Conservation (phyloP, 2,329 filamentous ascomycete species). For the Ascochyta clinopodiicola region DNA sequence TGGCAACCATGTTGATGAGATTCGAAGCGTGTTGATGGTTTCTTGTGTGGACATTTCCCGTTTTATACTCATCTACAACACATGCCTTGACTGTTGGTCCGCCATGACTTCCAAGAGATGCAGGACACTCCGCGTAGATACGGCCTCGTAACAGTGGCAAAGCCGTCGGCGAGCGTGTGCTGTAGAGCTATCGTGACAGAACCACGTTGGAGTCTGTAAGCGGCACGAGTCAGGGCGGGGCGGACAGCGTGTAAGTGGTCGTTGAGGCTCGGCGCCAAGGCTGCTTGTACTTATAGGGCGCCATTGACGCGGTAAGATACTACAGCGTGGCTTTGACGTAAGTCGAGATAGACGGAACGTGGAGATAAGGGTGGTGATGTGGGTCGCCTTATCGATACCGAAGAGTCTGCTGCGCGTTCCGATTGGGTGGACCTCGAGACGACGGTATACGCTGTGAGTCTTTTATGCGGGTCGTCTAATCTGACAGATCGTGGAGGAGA, state of each 20-base stretch:
- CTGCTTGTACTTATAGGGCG: slow-evolving; percentile 14
- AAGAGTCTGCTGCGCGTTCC: background rate
- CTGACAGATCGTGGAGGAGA: background rate
- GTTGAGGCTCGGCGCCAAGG: slow-evolving; percentile 33
- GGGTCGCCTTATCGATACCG: slow-evolving; percentile 9
- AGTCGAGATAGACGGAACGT: slow-evolving; percentile 22
- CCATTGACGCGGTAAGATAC: slow-evolving; percentile 19
- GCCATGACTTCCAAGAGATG: slow-evolving; percentile 30
- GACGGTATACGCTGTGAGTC: background rate
- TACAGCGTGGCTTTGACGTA: slow-evolving; percentile 27
- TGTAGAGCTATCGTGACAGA: slow-evolving; percentile 19
- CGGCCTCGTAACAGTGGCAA: slow-evolving; percentile 18
- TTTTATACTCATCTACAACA: background rate
- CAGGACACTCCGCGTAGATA: background rate
- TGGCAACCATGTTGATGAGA: slow-evolving; percentile 25
- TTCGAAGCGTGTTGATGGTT: no score
- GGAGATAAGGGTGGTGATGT: slow-evolving; percentile 3
- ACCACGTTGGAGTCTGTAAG: slow-evolving; percentile 4
- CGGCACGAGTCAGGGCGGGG: slow-evolving; percentile 18
- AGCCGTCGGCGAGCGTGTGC: slow-evolving; percentile 12
- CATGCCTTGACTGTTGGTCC: background rate
- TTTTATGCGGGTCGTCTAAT: slow-evolving; percentile 3
- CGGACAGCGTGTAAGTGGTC: slow-evolving; percentile 8
- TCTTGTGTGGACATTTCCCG: background rate
- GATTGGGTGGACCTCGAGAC: background rate